These are phyloP conservation scores for Knoxdaviesia capensis DNA, from an alignment of 2,329 filamentous ascomycete species.

Conservation along the genomic window DNA sequence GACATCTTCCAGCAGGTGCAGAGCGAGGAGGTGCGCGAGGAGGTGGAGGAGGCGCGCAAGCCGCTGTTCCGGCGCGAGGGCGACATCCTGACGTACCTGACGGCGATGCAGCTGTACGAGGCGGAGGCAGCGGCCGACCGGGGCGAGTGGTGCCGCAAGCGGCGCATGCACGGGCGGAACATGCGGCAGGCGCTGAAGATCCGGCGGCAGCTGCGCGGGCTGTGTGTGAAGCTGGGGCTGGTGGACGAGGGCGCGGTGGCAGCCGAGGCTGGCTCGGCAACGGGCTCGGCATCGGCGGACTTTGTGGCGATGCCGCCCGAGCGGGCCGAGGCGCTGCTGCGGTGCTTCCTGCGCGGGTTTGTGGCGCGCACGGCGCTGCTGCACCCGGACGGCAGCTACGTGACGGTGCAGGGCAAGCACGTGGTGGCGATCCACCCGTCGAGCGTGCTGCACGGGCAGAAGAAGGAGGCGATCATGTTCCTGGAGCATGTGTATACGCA, in stretches of 20 bases:
- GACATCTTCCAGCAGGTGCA: conserved; percentile 41
- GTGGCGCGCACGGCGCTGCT: conserved; percentile 38
- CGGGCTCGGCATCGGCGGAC: too few relatives aligned
- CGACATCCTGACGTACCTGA: conserved; percentile 44
- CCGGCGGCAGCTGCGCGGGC: conserved; percentile 35
- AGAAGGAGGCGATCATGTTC: conserved; percentile 48
- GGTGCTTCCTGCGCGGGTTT: conserved; percentile 43
- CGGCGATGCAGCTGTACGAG: conserved; percentile 39
- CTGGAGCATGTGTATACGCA: conserved; percentile 45
- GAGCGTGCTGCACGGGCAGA: conserved; percentile 40
- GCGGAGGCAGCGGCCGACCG: conserved; percentile 35
- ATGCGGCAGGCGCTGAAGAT: conserved; percentile 44
- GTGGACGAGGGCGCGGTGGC: conserved; percentile 18
- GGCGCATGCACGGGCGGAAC: conserved; percentile 35
- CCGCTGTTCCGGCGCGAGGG: conserved; percentile 41
- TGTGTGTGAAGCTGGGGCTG: conserved; percentile 32
- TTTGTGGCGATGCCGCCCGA: conserved; percentile 34
- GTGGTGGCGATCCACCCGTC: conserved; percentile 41
- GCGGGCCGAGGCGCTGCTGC: conserved; percentile 30
- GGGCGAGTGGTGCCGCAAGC: conserved; percentile 34
- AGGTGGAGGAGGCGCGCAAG: conserved; percentile 30
- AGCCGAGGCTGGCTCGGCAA: too few relatives aligned
- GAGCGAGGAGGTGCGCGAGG: conserved; percentile 33
- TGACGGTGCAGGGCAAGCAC: conserved; percentile 38
- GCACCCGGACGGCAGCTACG: conserved; percentile 38